These are phyloP conservation scores for Sporothrix brunneoviolacea DNA, from an alignment of 2,329 filamentous ascomycete genomes.

Conservation along the genomic window DNA sequence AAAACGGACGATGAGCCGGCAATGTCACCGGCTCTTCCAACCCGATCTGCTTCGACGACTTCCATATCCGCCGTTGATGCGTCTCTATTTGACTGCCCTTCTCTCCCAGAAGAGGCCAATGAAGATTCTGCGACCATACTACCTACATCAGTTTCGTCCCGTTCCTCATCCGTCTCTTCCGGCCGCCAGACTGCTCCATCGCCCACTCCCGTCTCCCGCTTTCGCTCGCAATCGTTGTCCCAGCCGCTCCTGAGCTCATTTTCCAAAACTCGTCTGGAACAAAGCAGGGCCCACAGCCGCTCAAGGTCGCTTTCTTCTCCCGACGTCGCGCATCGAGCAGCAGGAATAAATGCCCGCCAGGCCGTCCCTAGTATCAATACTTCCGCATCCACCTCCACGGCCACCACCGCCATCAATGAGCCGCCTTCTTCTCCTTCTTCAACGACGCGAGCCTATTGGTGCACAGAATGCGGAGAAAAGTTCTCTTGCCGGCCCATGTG, in stretches of 20 bases:
- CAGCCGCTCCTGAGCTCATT: neutral
- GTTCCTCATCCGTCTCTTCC: neutral
- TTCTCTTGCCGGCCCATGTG: conserved; percentile 64
- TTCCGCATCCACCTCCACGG: neutral
- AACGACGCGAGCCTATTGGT: conserved; percentile 46
- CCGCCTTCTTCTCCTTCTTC: conserved; percentile 11
- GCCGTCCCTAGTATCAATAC: too few relatives aligned
- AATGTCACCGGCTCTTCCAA: neutral
- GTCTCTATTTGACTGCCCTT: conserved; percentile 6
- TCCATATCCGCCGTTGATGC: neutral
- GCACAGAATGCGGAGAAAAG: conserved; percentile 54
- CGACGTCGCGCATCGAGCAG: neutral
- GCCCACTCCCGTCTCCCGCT: neutral
- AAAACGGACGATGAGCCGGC: neutral
- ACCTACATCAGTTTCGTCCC: neutral
- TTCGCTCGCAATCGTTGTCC: conserved; percentile 3
- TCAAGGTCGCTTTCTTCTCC: conserved; percentile 3
- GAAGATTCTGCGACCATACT: neutral
- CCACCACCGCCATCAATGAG: neutral
- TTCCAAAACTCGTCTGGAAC: neutral
- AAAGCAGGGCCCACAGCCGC: neutral
- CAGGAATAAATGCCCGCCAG: too few relatives aligned
- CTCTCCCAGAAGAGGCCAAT: conserved; percentile 7
- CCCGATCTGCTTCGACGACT: neutral
- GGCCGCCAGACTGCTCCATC: neutral